Base-by-base conservation (phyloP, 228 moss, liverwort and hornwort genomes). In the Sphagnum magellanicum region DNA sequence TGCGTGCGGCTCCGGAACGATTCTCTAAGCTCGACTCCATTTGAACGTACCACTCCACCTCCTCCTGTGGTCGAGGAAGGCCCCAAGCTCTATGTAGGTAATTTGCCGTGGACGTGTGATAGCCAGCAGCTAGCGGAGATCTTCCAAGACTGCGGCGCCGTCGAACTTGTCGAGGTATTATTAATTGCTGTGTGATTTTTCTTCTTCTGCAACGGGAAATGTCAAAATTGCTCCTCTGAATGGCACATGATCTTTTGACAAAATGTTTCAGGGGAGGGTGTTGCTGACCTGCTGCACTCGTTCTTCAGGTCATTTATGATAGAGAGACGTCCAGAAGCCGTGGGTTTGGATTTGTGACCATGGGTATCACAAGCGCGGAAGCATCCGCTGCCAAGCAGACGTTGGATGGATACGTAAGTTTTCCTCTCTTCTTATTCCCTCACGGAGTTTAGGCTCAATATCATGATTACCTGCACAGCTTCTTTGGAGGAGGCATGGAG, bases 331-430 rank as follows among this genome's bases (percentile, higher is more conserved):
- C 83, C 50, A 85, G 83, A 63, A 91, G 91, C 60, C 77, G 90
- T 0, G 94, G 94, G 4, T 95, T 91, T 6, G 94, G 89, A 0
- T 95, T 95, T 5, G 94, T 91, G 13, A 95, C 90, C 11, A 95
- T 95, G 94, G 81, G 72, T n/a, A 10, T 84, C 77, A 0, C 70
- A 71, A 16, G 87, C 32, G 1, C 72, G 49, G 94, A 87, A 5
- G 94, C 94, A 4, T 68, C 77, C 55, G 78, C 74, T 48, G 90
- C 90, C n/a, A 91, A 91, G 9, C 68, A 78, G 5, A 65, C 78
- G 9, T 16, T 95, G 71, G 79, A 95, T 48, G 90, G 81, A 63
- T 58, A 6, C 3, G 88, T 88, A 68, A 88, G 84, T 79, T 11
- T 8, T 0, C 32, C 64, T 48, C 5, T 69, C 32, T 4, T 46